Evolutionary conservation across 257 asterid species (phyloP).

Genomic region (Lycium ferocissimum): DNA sequence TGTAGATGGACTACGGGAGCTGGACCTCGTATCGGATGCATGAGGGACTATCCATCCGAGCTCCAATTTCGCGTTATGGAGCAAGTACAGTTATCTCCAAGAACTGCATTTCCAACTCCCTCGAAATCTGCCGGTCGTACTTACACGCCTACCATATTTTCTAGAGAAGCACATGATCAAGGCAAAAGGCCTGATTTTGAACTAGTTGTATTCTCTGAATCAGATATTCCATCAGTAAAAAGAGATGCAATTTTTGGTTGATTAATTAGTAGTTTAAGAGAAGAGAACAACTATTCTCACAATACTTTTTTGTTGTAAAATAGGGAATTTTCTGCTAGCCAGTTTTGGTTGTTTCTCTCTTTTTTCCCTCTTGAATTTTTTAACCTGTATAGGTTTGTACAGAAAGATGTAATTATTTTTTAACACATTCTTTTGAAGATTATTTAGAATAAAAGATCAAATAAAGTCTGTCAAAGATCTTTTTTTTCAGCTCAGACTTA

Average conservation of each 20-base stretch:
- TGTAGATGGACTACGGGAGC: conserved; percentile 95
- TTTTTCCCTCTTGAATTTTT: neutral
- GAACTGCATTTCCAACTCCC: conserved; percentile 47
- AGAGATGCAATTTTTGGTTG: conserved; percentile 19
- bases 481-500: neutral
- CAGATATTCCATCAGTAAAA: conserved; percentile 13
- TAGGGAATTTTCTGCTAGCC: neutral
- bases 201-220: neutral
- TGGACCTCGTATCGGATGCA: conserved; percentile 88
- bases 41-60: conserved; percentile 87
- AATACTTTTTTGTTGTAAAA: too few relatives aligned
- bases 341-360: neutral
- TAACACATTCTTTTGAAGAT: neutral
- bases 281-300: neutral
- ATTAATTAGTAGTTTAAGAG: neutral
- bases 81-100: conserved; percentile 74
- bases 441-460: conserved; percentile 10
- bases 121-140: conserved; percentile 33
- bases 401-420: neutral
- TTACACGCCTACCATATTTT: neutral
- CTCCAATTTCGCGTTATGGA: conserved; percentile 72
- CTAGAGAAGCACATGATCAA: conserved; percentile 24
- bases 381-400: neutral
- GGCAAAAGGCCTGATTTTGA: conserved; percentile 23
- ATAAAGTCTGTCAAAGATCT: neutral